phyloP scores from a whole-genome alignment of 2,329 filamentous ascomycete species.

The Aulographum hederae region DNA sequence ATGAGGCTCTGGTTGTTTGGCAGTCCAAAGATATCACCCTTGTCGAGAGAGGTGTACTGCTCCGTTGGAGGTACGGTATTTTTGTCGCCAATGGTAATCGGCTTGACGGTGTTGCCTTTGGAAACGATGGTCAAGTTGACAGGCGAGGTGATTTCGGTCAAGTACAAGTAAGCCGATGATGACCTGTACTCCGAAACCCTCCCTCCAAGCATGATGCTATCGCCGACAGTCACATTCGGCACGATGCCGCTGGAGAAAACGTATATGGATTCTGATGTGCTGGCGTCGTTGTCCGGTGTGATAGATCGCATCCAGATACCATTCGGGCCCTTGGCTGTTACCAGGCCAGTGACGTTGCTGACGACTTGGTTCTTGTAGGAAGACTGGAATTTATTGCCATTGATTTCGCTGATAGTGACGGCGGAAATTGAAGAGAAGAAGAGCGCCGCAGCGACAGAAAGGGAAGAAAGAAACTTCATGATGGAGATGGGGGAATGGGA shows the following conservation, averaged over 20 bases:
- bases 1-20: conserved; percentile 43
- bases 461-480: no score
- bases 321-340: conserved; percentile 42
- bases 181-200: conserved; percentile 42
- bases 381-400: conserved; percentile 46
- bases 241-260: conserved; percentile 34
- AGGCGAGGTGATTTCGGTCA: conserved; percentile 44
- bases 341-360: conserved; percentile 40
- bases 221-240: conserved; percentile 38
- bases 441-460: no score
- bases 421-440: no score
- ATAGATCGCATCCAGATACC: conserved; percentile 49
- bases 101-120: conserved; percentile 32
- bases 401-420: conserved; percentile 33
- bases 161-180: conserved; percentile 36
- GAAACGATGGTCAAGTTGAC: conserved; percentile 34
- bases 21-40: conserved; percentile 44
- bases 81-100: conserved; percentile 42
- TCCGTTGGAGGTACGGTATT: conserved; percentile 39
- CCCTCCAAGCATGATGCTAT: conserved; percentile 42
- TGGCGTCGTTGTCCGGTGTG: conserved; percentile 32
- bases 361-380: conserved; percentile 38
- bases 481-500: no score
- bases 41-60: conserved; percentile 42
- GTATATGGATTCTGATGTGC: conserved; percentile 47